A percentile compares a stretch with the other conserved stretches of the same genome.
Conservation (phyloP, 345 rosid genomes). For the Salix dunnii region DNA sequence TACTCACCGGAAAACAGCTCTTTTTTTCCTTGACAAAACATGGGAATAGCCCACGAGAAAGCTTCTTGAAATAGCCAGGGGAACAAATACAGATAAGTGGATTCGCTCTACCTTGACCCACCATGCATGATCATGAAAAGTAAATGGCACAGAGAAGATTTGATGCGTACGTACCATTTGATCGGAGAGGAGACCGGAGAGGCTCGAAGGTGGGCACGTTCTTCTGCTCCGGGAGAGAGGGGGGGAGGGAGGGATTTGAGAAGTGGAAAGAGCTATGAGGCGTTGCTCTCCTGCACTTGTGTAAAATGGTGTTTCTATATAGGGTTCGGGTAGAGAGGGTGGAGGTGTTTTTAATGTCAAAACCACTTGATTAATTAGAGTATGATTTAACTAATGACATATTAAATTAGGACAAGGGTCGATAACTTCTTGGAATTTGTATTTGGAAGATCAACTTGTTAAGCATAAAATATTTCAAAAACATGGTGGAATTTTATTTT, state of each 20-base stretch:
- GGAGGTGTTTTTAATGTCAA: background rate
- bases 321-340: background rate
- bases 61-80: background rate
- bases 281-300: background rate
- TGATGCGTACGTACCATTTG: background rate
- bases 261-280: background rate
- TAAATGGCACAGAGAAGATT: background rate
- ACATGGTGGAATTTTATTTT: too few species aligned
- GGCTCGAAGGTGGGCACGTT: background rate
- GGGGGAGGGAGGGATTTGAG: background rate
- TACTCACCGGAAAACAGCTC: background rate
- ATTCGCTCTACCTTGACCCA: background rate
- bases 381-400: background rate
- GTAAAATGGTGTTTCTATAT: background rate
- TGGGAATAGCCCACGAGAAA: background rate
- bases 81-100: background rate
- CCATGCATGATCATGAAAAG: background rate
- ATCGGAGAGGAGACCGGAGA: background rate
- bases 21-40: background rate
- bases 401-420: too few species aligned
- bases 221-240: background rate
- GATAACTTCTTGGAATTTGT: too few species aligned
- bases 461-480: too few species aligned
- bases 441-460: too few species aligned
- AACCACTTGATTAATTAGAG: background rate